A percentile compares a stretch with the other conserved stretches of the same genome.
These are phyloP conservation scores for Fusarium pseudonygamai DNA, from an alignment of 2,329 filamentous ascomycete species.

Conservation along the genomic window DNA sequence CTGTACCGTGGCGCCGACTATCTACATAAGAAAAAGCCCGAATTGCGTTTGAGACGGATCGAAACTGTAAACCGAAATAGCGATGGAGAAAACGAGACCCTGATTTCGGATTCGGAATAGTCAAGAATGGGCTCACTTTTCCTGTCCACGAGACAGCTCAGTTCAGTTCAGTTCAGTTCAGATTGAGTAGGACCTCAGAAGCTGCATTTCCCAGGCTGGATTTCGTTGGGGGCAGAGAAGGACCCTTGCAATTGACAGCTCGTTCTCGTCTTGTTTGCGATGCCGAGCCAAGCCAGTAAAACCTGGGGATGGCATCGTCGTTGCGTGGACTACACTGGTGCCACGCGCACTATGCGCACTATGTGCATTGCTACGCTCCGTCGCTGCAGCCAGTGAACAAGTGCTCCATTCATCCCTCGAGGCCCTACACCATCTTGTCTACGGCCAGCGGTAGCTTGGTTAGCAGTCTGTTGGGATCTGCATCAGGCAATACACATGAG, in stretches of 20 bases:
- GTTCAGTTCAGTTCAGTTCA: neutral
- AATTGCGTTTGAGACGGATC: conserved; percentile 13
- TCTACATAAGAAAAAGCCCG: conserved; percentile 8
- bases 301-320: conserved; percentile 32
- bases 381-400: conserved; percentile 16
- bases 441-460: conserved; percentile 20
- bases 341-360: conserved; percentile 40
- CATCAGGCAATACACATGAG: conserved; percentile 27
- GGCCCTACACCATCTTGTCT: conserved; percentile 38
- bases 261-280: conserved; percentile 9
- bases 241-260: conserved; percentile 17
- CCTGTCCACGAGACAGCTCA: conserved; percentile 21
- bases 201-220: conserved; percentile 8
- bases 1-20: conserved; percentile 21
- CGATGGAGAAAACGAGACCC: conserved; percentile 9
- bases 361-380: conserved; percentile 23
- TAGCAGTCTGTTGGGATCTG: conserved; percentile 39
- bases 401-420: conserved; percentile 37
- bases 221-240: conserved; percentile 23
- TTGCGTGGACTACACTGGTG: conserved; percentile 35
- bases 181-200: conserved; percentile 18
- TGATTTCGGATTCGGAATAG: conserved; percentile 27
- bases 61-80: conserved; percentile 26
- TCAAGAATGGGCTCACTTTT: conserved; percentile 22
- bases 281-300: conserved; percentile 32